phyloP scores from a whole-genome alignment of 768 basidiomycete species.

The Hortiboletus flavorubellus region DNA sequence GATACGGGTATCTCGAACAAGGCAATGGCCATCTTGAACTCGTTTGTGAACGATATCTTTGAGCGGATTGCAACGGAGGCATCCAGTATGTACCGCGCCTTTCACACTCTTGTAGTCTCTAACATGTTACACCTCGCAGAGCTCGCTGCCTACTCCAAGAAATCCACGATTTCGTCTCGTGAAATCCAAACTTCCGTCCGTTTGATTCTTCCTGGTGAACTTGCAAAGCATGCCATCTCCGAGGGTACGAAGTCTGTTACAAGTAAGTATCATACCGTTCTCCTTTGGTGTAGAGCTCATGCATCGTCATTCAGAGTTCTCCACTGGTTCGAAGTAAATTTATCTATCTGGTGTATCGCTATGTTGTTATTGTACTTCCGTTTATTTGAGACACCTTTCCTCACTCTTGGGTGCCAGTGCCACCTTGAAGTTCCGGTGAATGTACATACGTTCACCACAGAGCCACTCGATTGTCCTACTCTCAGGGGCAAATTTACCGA shows the following conservation, averaged over 20 bases:
- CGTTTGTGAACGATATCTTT: slow-evolving; percentile 83
- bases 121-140: slow-evolving; percentile 35
- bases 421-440: neutral
- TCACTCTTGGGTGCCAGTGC: neutral
- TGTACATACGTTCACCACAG: neutral
- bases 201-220: slow-evolving; percentile 80
- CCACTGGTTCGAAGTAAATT: slow-evolving; percentile 53
- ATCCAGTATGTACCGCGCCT: slow-evolving; percentile 46
- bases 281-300: slow-evolving; percentile 2
- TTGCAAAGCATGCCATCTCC: slow-evolving; percentile 86
- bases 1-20: slow-evolving; percentile 94
- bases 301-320: slow-evolving; percentile 45
- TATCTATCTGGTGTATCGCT: slow-evolving; percentile 31
- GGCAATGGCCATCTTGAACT: slow-evolving; percentile 80
- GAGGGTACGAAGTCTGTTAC: slow-evolving; percentile 78
- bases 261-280: slow-evolving; percentile 39
- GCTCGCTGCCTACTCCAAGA: slow-evolving; percentile 84
- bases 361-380: slow-evolving; percentile 31
- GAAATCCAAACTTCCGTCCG: slow-evolving; percentile 86
- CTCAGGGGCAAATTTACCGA: too few relatives aligned
- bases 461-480: too few relatives aligned
- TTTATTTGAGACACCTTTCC: slow-evolving; percentile 32
- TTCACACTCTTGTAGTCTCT: neutral
- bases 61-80: slow-evolving; percentile 76
- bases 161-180: slow-evolving; percentile 87